Conservation (phyloP, 768 basidiomycete species). For the Suillus decipiens region DNA sequence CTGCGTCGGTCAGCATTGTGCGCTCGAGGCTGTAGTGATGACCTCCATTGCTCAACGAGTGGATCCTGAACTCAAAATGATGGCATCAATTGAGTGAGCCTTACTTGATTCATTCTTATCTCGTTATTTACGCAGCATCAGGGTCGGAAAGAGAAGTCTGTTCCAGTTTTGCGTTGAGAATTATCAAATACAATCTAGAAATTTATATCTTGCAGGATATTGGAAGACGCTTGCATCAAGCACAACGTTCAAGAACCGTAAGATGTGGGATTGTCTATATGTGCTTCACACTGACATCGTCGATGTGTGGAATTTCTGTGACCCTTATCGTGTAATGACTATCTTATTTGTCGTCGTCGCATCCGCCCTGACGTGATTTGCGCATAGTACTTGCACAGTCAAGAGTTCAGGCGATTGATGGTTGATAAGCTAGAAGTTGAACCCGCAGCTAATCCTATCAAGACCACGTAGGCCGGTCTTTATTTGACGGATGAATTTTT, state of each 20-base stretch:
- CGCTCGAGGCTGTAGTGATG: too few relatives aligned
- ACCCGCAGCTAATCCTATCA: background rate
- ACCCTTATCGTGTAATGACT: slow-evolving; percentile 2
- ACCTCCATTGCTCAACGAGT: background rate
- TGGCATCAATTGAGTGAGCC: background rate
- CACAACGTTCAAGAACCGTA: slow-evolving; percentile 10
- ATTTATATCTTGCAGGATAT: slow-evolving; percentile 18
- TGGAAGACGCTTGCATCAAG: slow-evolving; percentile 19
- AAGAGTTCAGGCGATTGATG: slow-evolving; percentile 5
- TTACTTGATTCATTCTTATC: background rate
- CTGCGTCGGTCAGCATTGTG: background rate
- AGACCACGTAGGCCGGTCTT: background rate
- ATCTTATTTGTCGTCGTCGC: background rate
- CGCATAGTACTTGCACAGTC: background rate
- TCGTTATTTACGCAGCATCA: background rate
- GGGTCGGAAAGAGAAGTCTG: slow-evolving; percentile 11
- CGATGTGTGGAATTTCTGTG: slow-evolving; percentile 22
- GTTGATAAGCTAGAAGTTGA: background rate
- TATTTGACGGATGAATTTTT: background rate
- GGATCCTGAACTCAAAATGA: background rate
- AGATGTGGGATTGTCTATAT: slow-evolving; percentile 10
- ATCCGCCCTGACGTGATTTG: background rate
- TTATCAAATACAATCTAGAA: background rate
- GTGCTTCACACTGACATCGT: slow-evolving; percentile 24
- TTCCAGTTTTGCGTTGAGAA: slow-evolving; percentile 8